A percentile compares a stretch with the other conserved stretches of the same genome.
Evolutionary conservation across 2,329 filamentous ascomycete species (phyloP).

Genomic region (Claviceps cyperi): DNA sequence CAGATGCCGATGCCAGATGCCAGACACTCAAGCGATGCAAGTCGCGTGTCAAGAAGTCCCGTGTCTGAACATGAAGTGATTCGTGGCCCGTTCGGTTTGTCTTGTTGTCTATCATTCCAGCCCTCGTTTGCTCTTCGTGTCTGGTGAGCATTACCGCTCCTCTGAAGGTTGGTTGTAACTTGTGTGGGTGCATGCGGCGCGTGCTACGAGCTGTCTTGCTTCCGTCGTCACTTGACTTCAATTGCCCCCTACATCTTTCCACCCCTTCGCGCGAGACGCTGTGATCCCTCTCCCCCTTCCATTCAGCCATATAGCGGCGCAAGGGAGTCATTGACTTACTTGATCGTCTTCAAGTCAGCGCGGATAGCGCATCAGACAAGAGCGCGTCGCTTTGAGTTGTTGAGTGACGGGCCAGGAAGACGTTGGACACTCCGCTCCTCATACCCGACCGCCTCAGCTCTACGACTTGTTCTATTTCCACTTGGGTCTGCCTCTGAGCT

Average conservation of each 20-base stretch:
- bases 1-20: too few relatives aligned
- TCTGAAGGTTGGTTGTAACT: background rate
- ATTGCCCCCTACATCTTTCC: background rate
- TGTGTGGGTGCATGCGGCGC: background rate
- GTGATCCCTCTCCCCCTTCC: background rate
- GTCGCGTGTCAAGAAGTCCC: too few relatives aligned
- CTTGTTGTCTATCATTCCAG: background rate
- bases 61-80: too few relatives aligned
- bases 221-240: background rate
- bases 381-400: background rate
- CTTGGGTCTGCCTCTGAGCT: background rate
- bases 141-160: constrained; percentile 7
- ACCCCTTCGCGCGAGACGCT: background rate
- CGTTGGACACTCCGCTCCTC: background rate
- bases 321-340: background rate
- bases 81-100: background rate
- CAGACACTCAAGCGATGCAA: too few relatives aligned
- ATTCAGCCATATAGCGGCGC: background rate
- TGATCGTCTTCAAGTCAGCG: background rate
- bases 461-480: background rate
- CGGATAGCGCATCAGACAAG: background rate
- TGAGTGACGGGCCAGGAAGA: background rate
- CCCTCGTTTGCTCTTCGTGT: background rate
- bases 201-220: constrained; percentile 2
- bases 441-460: background rate